These are phyloP conservation scores for Zizania latifolia DNA, from an alignment of 176 grass and related monocot species.

Conservation along the genomic window DNA sequence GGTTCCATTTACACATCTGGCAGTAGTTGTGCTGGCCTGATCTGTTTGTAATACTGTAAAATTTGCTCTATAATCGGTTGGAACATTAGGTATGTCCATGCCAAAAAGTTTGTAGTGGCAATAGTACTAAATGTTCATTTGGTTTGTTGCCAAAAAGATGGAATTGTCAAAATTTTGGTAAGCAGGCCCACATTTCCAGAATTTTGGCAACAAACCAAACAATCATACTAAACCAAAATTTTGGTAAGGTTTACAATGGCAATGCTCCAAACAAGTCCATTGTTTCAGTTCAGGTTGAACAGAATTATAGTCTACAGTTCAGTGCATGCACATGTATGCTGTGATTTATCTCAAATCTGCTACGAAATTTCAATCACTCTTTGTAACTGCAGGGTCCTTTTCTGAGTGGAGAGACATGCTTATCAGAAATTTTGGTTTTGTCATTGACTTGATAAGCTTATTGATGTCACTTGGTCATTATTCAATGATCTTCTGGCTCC, in stretches of 20 bases:
- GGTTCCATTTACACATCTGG: conserved; percentile 15
- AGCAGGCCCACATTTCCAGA: too few relatives aligned
- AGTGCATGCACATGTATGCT: not conserved
- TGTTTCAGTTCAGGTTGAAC: conserved; percentile 18
- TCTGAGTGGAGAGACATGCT: conserved; percentile 80
- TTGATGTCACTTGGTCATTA: conserved; percentile 84
- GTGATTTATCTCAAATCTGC: conserved; percentile 8
- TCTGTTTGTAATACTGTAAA: conserved; percentile 17
- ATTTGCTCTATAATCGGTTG: not conserved
- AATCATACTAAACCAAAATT: too few relatives aligned
- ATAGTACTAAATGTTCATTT: too few relatives aligned
- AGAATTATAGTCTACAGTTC: too few relatives aligned
- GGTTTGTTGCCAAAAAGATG: too few relatives aligned
- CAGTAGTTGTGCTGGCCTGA: conserved; percentile 14
- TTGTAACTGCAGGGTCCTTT: conserved; percentile 61
- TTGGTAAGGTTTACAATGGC: too few relatives aligned
- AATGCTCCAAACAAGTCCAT: too few relatives aligned
- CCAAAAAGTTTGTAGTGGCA: too few relatives aligned
- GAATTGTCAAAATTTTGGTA: too few relatives aligned
- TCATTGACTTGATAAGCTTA: conserved; percentile 70
- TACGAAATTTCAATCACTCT: conserved; percentile 6
- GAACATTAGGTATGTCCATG: too few relatives aligned
- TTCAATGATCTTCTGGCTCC: conserved; percentile 87
- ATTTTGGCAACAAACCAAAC: too few relatives aligned
- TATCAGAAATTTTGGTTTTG: conserved; percentile 82